A percentile compares a stretch with the other conserved stretches of the same genome.
Evolutionary conservation across 2,329 filamentous ascomycete genomes (phyloP).

Genomic region (Alternaria triticimaculans): DNA sequence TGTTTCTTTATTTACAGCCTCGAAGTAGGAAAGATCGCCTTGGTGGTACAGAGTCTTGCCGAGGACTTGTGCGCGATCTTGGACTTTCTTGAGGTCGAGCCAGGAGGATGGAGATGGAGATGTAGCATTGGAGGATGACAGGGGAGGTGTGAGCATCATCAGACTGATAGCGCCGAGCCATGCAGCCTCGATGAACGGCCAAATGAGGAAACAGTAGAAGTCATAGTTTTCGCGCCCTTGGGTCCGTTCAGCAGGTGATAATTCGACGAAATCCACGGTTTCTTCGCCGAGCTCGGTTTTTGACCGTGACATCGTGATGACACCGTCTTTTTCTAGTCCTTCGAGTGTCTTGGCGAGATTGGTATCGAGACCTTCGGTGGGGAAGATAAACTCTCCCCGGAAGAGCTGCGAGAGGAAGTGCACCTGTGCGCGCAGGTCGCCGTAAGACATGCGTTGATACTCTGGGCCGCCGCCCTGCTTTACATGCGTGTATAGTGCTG

Average conservation of each 20-base stretch:
- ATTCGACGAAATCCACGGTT: conserved; percentile 70
- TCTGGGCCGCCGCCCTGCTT: conserved; percentile 88
- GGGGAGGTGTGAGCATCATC: conserved; percentile 81
- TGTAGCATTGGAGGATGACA: conserved; percentile 32
- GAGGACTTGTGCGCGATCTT: conserved; percentile 80
- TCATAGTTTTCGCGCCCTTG: conserved; percentile 93
- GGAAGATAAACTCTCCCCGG: conserved; percentile 96
- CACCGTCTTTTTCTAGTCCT: conserved; percentile 77
- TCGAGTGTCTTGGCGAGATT: conserved; percentile 83
- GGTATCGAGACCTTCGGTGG: conserved; percentile 77
- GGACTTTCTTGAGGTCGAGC: conserved; percentile 78
- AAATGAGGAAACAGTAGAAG: conserved; percentile 98
- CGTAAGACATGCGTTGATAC: conserved; percentile 78
- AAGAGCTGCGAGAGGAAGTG: conserved; percentile 89
- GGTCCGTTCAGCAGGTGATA: conserved; percentile 76
- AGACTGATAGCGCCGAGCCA: conserved; percentile 92
- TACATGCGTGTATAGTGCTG: conserved; percentile 86
- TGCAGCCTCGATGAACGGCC: conserved; percentile 94
- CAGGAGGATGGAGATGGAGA: conserved; percentile 60
- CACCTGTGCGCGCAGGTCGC: conserved; percentile 78
- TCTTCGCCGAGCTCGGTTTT: conserved; percentile 46
- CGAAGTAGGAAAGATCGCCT: conserved; percentile 95
- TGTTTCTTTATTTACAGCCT: conserved; percentile 97
- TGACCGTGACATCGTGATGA: conserved; percentile 71
- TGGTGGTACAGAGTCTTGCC: conserved; percentile 98